Conservation (phyloP, 2,329 filamentous ascomycete genomes). For the Aureobasidium leucospermi region DNA sequence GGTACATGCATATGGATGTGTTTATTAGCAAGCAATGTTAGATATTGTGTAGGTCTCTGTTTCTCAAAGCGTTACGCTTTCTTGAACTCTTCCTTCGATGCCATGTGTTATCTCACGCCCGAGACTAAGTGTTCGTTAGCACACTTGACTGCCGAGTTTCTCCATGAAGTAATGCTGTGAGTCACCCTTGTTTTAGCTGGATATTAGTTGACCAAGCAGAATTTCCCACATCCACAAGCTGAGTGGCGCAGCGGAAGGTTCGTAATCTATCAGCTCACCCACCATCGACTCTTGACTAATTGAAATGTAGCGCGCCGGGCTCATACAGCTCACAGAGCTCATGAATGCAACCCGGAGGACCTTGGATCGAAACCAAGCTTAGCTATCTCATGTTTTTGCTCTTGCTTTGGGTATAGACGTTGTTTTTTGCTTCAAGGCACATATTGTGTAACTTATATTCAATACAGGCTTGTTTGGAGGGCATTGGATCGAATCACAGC, state of each 20-base stretch:
- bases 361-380: constrained; percentile 20
- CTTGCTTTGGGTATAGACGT: not conserved
- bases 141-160: no score
- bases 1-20: not conserved
- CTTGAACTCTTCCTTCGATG: no score
- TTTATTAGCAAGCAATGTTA: not conserved
- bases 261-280: not conserved
- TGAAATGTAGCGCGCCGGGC: constrained; percentile 18
- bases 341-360: constrained; percentile 19
- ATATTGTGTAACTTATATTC: not conserved
- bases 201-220: not conserved
- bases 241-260: constrained; percentile 18
- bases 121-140: no score
- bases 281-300: not conserved
- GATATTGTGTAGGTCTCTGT: not conserved
- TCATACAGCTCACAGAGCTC: constrained; percentile 11
- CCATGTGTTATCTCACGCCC: no score
- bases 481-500: not conserved
- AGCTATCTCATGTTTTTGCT: constrained; percentile 15
- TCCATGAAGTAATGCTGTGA: no score
- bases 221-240: constrained; percentile 6
- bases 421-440: not conserved
- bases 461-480: not conserved
- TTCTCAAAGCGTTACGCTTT: no score
- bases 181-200: no score